Conservation (phyloP, 352 stramenopile species). For the Phytophthora pluvialis region DNA sequence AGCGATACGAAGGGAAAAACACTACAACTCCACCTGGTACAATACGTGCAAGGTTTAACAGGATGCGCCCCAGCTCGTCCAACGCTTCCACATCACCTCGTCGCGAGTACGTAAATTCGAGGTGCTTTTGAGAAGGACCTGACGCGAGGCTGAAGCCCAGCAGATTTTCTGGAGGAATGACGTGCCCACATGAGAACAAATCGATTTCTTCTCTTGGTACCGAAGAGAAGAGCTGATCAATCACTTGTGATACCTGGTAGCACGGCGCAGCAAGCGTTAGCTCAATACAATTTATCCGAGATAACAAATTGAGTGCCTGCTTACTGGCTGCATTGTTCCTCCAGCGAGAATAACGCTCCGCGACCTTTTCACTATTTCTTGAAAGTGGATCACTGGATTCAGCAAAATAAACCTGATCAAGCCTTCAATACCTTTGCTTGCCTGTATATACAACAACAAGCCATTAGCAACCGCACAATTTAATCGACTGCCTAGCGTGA, state of each 20-base stretch:
- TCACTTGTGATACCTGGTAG: slow-evolving; percentile 90
- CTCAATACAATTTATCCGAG: neutral
- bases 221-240: slow-evolving; percentile 93
- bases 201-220: slow-evolving; percentile 82
- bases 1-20: slow-evolving; percentile 98
- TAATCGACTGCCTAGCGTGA: neutral
- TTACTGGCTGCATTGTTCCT: slow-evolving; percentile 97
- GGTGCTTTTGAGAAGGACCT: slow-evolving; percentile 86
- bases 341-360: slow-evolving; percentile 97
- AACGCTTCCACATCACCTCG: slow-evolving; percentile 77
- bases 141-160: slow-evolving; percentile 70
- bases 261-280: slow-evolving; percentile 9
- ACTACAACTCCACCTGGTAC: slow-evolving; percentile 96
- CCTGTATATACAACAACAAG: slow-evolving; percentile 33
- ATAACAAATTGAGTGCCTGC: slow-evolving; percentile 4
- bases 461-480: slow-evolving; percentile 5
- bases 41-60: slow-evolving; percentile 92
- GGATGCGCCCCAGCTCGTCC: slow-evolving; percentile 94
- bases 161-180: slow-evolving; percentile 96
- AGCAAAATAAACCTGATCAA: slow-evolving; percentile 96
- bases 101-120: slow-evolving; percentile 95
- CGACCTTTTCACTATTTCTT: slow-evolving; percentile 94
- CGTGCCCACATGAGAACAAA: slow-evolving; percentile 98
- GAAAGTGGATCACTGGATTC: slow-evolving; percentile 94
- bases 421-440: slow-evolving; percentile 53